phyloP scores from a whole-genome alignment of 352 stramenopile species.

The Phytophthora pini region DNA sequence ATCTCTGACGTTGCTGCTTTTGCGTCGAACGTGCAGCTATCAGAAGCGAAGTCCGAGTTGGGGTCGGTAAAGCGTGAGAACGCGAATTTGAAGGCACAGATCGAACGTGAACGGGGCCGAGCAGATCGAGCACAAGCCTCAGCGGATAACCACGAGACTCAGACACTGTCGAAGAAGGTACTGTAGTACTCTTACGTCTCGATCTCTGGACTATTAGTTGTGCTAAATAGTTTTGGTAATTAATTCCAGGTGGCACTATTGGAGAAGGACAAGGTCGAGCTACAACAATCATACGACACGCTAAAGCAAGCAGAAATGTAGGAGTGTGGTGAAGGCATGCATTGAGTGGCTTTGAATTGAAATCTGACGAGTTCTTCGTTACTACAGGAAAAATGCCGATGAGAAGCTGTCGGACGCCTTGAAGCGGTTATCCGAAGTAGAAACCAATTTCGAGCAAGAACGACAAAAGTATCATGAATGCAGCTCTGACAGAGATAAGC shows the following conservation, averaged over 20 bases:
- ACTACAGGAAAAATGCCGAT: constrained; percentile 40
- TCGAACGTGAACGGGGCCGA: constrained; percentile 48
- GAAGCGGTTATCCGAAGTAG: constrained; percentile 41
- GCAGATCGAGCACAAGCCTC: constrained; percentile 36
- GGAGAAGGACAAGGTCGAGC: constrained; percentile 46
- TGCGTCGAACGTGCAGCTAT: constrained; percentile 41
- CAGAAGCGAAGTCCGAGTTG: constrained; percentile 62
- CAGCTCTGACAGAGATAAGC: constrained; percentile 41
- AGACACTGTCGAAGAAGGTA: constrained; percentile 53
- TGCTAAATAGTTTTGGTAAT: background rate
- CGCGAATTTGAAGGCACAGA: constrained; percentile 50
- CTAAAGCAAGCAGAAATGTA: constrained; percentile 51
- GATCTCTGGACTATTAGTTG: background rate
- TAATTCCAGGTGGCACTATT: constrained; percentile 36
- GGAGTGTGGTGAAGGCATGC: background rate
- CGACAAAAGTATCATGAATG: constrained; percentile 36
- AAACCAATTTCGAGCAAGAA: constrained; percentile 42
- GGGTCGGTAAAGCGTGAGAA: constrained; percentile 59
- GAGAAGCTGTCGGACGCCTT: constrained; percentile 43
- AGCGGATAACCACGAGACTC: constrained; percentile 41
- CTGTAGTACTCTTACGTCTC: background rate
- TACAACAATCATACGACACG: constrained; percentile 41
- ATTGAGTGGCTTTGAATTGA: background rate
- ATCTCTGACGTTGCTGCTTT: constrained; percentile 11
- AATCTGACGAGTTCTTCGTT: constrained; percentile 15